A percentile compares a stretch with the other conserved stretches of the same genome.
Conservation (phyloP, 805 yeast species). For the Ogataea degrootiae region DNA sequence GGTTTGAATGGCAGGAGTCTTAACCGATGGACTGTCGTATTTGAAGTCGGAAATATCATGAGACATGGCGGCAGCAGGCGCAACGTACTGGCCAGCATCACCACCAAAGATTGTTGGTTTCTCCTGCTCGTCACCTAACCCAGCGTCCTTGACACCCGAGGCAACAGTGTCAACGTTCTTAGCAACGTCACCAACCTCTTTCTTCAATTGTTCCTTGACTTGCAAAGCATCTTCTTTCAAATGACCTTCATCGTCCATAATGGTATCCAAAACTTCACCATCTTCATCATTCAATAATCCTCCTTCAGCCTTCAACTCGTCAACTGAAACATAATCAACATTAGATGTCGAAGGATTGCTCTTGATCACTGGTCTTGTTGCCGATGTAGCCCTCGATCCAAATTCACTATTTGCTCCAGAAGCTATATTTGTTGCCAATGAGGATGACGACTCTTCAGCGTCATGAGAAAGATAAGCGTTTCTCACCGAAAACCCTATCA, state of each 20-base stretch:
- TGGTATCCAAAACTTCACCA: conserved; percentile 47
- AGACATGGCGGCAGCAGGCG: conserved; percentile 30
- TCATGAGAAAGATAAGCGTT: conserved; percentile 7
- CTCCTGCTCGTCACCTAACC: conserved; percentile 4
- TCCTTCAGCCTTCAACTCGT: conserved; percentile 38
- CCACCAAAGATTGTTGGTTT: conserved; percentile 26
- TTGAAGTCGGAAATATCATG: conserved; percentile 15
- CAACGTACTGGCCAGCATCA: conserved; percentile 28
- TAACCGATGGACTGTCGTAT: conserved; percentile 8
- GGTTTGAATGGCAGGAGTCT: conserved; percentile 6
- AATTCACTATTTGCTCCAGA: conserved; percentile 23
- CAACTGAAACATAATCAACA: conserved; percentile 25
- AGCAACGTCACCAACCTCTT: not conserved
- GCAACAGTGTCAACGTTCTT: not conserved
- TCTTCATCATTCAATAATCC: conserved; percentile 57
- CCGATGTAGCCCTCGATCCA: conserved; percentile 20
- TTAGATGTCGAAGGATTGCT: conserved; percentile 29
- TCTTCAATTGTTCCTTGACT: conserved; percentile 16
- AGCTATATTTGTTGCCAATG: not conserved
- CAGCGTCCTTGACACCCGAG: not conserved
- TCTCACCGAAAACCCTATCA: conserved; percentile 47
- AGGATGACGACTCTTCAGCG: conserved; percentile 9
- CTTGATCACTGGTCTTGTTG: conserved; percentile 40
- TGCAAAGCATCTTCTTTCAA: conserved; percentile 44
- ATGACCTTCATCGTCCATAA: conserved; percentile 50